Evolutionary conservation across 768 basidiomycete genomes (phyloP), one percentile per base, ranked within the genome.

Genomic region (Xerocomus brunneocitrinus): DNA sequence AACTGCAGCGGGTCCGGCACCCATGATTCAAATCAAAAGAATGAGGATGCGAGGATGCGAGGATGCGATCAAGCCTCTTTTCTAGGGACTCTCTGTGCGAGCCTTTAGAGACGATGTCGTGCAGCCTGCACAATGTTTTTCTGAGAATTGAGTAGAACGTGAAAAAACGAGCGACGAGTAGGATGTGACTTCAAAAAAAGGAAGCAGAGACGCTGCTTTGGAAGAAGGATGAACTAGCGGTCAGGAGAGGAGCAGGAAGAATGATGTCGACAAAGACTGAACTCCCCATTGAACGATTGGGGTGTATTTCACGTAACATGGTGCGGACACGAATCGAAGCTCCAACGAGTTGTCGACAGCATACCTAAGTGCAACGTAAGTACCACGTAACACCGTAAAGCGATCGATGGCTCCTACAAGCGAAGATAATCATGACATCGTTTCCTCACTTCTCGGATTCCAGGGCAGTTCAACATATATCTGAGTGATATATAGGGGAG

Each of bases 1-100:
- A 51, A 63, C 69, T 48, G 71, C 72, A 51, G 73, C 77, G 57
- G 78, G 73, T 66, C 81, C 81, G 60, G 67, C 81, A 66, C 72
- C 83, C 82, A 85, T 85, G 63, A 57, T 77, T 58, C 56, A 61
- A 47, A 22, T 42, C 27, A 39, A 38, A 14, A 30, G 28, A 13
- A 30, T 4, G n/a, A 22, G 12, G 22, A 36, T 16, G 16, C 6
- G 16, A 22, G 12, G 22, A 36, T 16, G 16, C 6, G 16, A n/a
- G 14, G 35, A 30, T 30, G 28, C 4, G 28, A 36, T 36, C 32
- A 14, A 34, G 32, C 32, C 32, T 30, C 28, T 30, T 30, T 30
- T 30, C 8, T 5, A 44, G 28, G 6, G 25, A 44, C 3, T 28
- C 8, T 28, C 8, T 22, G 8, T 7, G n/a, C 4, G 3, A n/a